Base-by-base conservation (phyloP, 2,329 filamentous ascomycete species). In the Aureobasidium sp. region DNA sequence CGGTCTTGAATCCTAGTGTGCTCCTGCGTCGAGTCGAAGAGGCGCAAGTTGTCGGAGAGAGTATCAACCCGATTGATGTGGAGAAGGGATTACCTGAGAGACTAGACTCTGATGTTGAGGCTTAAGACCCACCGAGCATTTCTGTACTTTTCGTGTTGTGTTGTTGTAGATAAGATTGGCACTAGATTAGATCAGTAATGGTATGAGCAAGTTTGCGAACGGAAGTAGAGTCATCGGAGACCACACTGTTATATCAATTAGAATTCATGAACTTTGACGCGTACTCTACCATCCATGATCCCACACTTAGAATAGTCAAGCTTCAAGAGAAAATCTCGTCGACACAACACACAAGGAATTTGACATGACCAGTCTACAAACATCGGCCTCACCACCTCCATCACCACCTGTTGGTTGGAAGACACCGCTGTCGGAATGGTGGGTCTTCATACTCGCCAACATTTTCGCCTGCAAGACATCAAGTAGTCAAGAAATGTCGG, bases 1-100 rank as follows among this genome's bases (percentile, higher is more conserved):
- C 57, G 9, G 37, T 61, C 2, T 45, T 61, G 57, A 61, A 61
- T 42, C 57, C 57, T 17, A 25, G 27, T 34, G 47, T 61, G 37
- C 37, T 61, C 1, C n/a, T 61, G 47, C 25, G 47, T 11, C 47
- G 47, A 22, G 36, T 37, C 14, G 20, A 61, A 36, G 52, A 15
- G n/a, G 47, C 34, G 27, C 29, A 31, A 11, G 6, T 12, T 27
- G 42, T 37, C 5, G 42, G 27, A 20, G 41, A n/a, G 20, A 5
- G 15, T 25, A 25, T 22, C 15, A 44, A 15, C 5, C 9, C n/a
- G 6, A 27, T 34, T 12, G 56, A 39, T 17, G 44, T 14, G 8
- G 56, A 59, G 56, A 59, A 59, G 34, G 56, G 44, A 15, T 6
- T 37, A 7, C 17, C 52, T 1, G 11, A 31, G n/a, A 39, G 44